phyloP scores from a whole-genome alignment of 2,329 filamentous ascomycete genomes.

The Aspergillus fumigatiaffinis region DNA sequence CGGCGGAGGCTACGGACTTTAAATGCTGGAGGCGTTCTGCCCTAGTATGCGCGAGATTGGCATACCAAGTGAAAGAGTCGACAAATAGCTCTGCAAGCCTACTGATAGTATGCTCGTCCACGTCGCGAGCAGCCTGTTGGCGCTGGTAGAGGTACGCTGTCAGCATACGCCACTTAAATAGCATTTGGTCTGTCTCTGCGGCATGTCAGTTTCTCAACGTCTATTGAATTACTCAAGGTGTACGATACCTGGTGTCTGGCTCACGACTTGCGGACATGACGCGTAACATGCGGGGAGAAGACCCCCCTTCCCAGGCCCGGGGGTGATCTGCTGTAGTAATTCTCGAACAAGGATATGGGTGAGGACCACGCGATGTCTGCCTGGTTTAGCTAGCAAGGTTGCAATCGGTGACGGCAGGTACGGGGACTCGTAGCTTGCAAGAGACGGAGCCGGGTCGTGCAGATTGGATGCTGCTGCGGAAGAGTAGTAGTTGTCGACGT shows the following conservation, averaged over 20 bases:
- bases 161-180: slow-evolving; percentile 29
- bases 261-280: not conserved
- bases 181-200: slow-evolving; percentile 11
- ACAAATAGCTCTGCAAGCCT: slow-evolving; percentile 15
- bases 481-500: slow-evolving; percentile 37
- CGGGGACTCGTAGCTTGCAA: slow-evolving; percentile 16
- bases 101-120: not conserved
- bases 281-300: slow-evolving; percentile 9
- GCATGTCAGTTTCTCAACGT: not conserved
- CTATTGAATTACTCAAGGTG: not conserved
- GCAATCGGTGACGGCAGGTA: slow-evolving; percentile 13
- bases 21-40: slow-evolving; percentile 17
- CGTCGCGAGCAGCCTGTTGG: not conserved
- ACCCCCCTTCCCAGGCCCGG: slow-evolving; percentile 3
- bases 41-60: slow-evolving; percentile 8
- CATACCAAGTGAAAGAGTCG: slow-evolving; percentile 18
- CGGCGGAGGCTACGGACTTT: slow-evolving; percentile 13
- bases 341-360: slow-evolving; percentile 19
- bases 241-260: not conserved
- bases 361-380: slow-evolving; percentile 11
- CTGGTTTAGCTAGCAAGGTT: slow-evolving; percentile 12
- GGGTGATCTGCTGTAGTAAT: slow-evolving; percentile 16
- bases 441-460: not conserved
- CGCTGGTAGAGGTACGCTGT: slow-evolving; percentile 19
- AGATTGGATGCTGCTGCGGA: not conserved